Conservation (phyloP, 192 early-diverging fungal genomes). For the Cladochytrium replicatum region DNA sequence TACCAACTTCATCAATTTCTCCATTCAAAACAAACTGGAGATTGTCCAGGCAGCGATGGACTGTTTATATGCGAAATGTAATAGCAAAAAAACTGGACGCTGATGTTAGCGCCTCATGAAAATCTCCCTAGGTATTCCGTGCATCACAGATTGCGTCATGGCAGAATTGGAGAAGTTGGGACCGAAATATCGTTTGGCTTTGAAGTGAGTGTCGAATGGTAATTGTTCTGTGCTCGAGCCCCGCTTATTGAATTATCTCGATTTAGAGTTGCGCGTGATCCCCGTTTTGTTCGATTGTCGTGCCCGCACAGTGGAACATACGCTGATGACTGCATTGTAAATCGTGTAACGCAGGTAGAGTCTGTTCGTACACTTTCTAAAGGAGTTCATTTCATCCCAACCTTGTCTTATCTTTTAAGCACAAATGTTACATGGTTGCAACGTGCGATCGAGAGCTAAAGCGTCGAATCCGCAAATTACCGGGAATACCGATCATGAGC, state of each 20-base stretch:
- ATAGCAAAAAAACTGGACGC: neutral
- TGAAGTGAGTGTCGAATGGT: slow-evolving; percentile 56
- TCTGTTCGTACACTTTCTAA: neutral
- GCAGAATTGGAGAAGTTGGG: slow-evolving; percentile 98
- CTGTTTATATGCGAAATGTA: slow-evolving; percentile 94
- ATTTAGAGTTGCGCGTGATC: slow-evolving; percentile 79
- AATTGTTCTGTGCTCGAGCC: slow-evolving; percentile 1
- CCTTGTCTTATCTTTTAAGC: slow-evolving; percentile 42
- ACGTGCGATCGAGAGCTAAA: slow-evolving; percentile 97
- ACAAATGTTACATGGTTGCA: slow-evolving; percentile 96
- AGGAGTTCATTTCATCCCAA: neutral
- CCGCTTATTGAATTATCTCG: too few relatives aligned
- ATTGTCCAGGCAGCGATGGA: slow-evolving; percentile 97
- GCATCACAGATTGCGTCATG: slow-evolving; percentile 97
- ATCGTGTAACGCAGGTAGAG: slow-evolving; percentile 59
- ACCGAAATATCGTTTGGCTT: slow-evolving; percentile 87
- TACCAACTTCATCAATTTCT: slow-evolving; percentile 99
- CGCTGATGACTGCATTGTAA: slow-evolving; percentile 97
- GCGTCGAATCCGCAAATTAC: slow-evolving; percentile 86
- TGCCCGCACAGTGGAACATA: slow-evolving; percentile 98
- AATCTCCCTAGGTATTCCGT: slow-evolving; percentile 83
- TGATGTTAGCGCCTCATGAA: slow-evolving; percentile 1
- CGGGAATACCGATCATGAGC: slow-evolving; percentile 91
- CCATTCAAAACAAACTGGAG: slow-evolving; percentile 97
- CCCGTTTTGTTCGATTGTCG: slow-evolving; percentile 90